These are phyloP conservation scores for Gymnopilus junonius DNA, from an alignment of 768 basidiomycete species.

Conservation along the genomic window DNA sequence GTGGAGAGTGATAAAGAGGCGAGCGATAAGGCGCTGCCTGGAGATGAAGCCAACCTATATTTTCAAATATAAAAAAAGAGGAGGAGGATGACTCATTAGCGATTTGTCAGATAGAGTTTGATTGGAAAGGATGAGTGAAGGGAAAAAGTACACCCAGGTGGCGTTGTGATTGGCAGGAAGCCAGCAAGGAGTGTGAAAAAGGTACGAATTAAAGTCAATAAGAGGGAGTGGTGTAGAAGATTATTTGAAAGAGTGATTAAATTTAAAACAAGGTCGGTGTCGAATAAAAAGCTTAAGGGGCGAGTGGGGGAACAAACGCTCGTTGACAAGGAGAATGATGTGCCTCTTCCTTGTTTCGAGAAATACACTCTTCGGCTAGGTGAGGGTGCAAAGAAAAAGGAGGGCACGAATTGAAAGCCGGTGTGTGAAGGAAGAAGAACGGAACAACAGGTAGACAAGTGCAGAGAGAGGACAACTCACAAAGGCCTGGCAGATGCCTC, in stretches of 20 bases:
- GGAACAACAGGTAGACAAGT: not conserved
- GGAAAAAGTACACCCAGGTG: not conserved
- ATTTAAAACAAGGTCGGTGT: constrained; percentile 1
- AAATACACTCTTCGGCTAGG: not conserved
- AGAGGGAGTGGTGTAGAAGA: not conserved
- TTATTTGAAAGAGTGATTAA: not conserved
- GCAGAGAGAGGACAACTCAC: constrained; percentile 48
- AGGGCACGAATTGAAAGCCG: no score
- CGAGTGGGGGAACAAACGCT: not conserved
- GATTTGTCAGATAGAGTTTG: constrained; percentile 8
- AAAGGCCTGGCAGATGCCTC: constrained; percentile 77
- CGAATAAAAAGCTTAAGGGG: not conserved
- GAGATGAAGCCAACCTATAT: constrained; percentile 20
- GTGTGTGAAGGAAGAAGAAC: not conserved
- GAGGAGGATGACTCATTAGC: constrained; percentile 4
- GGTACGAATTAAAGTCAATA: not conserved
- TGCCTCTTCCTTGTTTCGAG: not conserved
- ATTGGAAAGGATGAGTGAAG: not conserved
- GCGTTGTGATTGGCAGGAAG: not conserved
- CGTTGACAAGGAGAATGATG: constrained; percentile 10
- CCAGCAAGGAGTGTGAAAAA: no score
- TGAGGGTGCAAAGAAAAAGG: not conserved
- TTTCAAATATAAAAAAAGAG: not conserved
- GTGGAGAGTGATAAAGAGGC: constrained; percentile 49
- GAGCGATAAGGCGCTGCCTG: constrained; percentile 44